A percentile compares a stretch with the other conserved stretches of the same genome.
phyloP scores from a whole-genome alignment of 768 basidiomycete genomes.

The Auriscalpium orientale region DNA sequence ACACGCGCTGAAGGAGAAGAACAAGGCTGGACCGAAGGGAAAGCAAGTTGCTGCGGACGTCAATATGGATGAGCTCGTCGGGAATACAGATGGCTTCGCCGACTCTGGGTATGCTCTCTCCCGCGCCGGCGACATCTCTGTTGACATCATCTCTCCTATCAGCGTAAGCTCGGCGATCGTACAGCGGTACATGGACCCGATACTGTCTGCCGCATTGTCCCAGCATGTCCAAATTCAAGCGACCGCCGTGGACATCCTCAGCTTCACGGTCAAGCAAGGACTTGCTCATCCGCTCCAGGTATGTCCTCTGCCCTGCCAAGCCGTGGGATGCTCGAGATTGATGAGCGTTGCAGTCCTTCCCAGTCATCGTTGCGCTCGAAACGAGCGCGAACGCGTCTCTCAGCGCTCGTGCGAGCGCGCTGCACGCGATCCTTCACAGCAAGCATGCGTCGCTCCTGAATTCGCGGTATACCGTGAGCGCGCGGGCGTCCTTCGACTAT shows the following conservation, averaged over 20 bases:
- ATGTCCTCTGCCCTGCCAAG: conserved; percentile 10
- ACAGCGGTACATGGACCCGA: conserved; percentile 81
- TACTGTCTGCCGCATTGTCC: conserved; percentile 76
- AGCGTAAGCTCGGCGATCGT: conserved; percentile 94
- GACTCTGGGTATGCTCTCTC: conserved; percentile 67
- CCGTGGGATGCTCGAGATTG: no score
- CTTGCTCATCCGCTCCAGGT: conserved; percentile 92
- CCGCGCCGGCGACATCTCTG: neutral
- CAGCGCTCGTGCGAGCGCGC: conserved; percentile 66
- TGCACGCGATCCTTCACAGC: conserved; percentile 76
- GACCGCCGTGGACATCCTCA: conserved; percentile 83
- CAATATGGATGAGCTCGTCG: conserved; percentile 90
- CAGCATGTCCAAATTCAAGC: conserved; percentile 63
- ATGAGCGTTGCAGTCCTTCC: conserved; percentile 57
- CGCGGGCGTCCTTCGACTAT: conserved; percentile 76
- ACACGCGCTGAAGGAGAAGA: conserved; percentile 64
- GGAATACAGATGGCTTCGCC: conserved; percentile 91
- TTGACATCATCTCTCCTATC: neutral
- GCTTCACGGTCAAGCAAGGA: conserved; percentile 91
- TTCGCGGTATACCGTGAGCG: conserved; percentile 74
- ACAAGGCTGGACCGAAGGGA: conserved; percentile 33
- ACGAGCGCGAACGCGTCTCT: conserved; percentile 59
- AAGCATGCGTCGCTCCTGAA: conserved; percentile 91
- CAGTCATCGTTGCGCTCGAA: conserved; percentile 89
- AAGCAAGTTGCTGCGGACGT: conserved; percentile 40